Conservation (phyloP, 768 basidiomycete genomes). For the Russula dissimulans region DNA sequence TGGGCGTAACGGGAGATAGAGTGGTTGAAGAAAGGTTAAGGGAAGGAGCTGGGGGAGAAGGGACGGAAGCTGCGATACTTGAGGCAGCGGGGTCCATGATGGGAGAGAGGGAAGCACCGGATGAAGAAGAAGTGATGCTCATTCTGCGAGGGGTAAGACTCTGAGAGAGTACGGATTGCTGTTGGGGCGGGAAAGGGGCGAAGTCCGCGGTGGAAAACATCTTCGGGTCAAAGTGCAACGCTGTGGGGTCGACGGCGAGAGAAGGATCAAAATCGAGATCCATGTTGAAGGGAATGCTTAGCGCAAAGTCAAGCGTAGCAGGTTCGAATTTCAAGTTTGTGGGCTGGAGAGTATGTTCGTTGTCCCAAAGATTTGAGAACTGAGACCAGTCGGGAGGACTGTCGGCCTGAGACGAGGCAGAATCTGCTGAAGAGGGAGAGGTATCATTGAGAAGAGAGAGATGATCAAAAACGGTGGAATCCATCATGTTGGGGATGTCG, state of each 20-base stretch:
- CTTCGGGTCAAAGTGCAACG: conserved; percentile 42
- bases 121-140: conserved; percentile 48
- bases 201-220: conserved; percentile 22
- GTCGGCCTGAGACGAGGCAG: conserved; percentile 7
- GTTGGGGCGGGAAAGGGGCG: conserved; percentile 9
- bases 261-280: conserved; percentile 55
- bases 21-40: conserved; percentile 30
- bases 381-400: conserved; percentile 21
- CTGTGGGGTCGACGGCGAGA: conserved; percentile 55
- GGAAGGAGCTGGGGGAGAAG: neutral
- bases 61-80: neutral
- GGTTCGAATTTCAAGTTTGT: conserved; percentile 11
- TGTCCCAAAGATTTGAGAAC: conserved; percentile 18
- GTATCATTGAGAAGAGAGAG: conserved; percentile 1
- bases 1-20: conserved; percentile 8
- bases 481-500: conserved; percentile 4
- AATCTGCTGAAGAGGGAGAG: conserved; percentile 13
- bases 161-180: conserved; percentile 15
- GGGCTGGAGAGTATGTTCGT: neutral
- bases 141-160: conserved; percentile 31
- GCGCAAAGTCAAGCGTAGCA: conserved; percentile 33
- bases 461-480: neutral
- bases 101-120: conserved; percentile 46
- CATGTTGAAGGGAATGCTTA: conserved; percentile 36
- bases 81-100: conserved; percentile 35